These are phyloP conservation scores for Diospyros kaki DNA, from an alignment of 148 eudicot species.

Conservation along the genomic window DNA sequence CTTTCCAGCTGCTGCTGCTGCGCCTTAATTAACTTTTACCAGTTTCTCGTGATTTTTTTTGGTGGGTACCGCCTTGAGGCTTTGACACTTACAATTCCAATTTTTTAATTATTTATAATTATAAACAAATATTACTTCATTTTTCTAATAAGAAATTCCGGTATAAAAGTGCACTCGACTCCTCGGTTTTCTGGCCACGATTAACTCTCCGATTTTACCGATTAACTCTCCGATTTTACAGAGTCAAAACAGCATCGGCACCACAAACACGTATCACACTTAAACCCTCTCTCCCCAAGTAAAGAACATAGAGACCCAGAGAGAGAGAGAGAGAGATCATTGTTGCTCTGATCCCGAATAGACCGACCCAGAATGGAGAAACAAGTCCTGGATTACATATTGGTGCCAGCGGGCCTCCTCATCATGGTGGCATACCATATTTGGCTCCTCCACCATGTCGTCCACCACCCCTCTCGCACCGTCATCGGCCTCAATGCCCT, in stretches of 20 bases:
- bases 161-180: no score
- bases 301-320: not conserved
- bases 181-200: not conserved
- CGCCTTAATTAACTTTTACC: no score
- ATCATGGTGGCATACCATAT: constrained; percentile 56
- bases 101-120: no score
- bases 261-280: constrained; percentile 3
- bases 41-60: no score
- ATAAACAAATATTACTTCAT: no score
- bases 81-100: no score
- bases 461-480: constrained; percentile 53
- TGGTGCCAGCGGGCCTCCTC: not conserved
- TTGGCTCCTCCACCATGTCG: constrained; percentile 49
- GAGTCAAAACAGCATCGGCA: not conserved
- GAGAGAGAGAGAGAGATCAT: not conserved
- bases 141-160: no score
- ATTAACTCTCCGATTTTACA: not conserved
- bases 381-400: not conserved
- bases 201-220: not conserved
- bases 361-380: no score
- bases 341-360: not conserved
- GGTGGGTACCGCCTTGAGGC: no score
- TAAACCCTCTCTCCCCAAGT: not conserved
- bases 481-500: constrained; percentile 74
- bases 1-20: no score